A percentile compares a stretch with the other conserved stretches of the same genome.
Conservation (phyloP, 2,329 filamentous ascomycete genomes). For the Exophiala spinifera region DNA sequence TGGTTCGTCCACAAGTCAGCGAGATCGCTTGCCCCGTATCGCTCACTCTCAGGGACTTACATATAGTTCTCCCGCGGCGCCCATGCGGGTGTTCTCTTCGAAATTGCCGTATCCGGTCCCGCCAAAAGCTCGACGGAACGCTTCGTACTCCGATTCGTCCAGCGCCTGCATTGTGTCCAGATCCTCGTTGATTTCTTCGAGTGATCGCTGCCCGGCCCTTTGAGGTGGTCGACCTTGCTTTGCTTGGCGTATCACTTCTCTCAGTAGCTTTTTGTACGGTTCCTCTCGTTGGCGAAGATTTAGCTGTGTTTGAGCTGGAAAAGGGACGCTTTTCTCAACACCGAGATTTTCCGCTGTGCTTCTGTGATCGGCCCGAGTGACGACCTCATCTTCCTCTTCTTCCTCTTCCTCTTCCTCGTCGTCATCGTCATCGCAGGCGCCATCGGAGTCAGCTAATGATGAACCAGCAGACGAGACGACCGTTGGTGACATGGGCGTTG, state of each 20-base stretch:
- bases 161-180: slow-evolving; percentile 2
- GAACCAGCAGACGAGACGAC: not conserved
- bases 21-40: no score
- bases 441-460: no score
- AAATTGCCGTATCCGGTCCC: slow-evolving; percentile 2
- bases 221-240: not conserved
- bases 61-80: slow-evolving; percentile 22
- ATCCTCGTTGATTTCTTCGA: slow-evolving; percentile 17
- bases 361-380: slow-evolving; percentile 1
- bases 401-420: not conserved
- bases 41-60: slow-evolving; percentile 5
- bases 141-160: slow-evolving; percentile 1
- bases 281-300: not conserved
- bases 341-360: not conserved
- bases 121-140: slow-evolving; percentile 4
- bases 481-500: not conserved
- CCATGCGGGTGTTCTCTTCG: slow-evolving; percentile 13
- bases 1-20: not conserved
- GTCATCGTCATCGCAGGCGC: not conserved
- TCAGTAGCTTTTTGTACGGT: slow-evolving; percentile 11
- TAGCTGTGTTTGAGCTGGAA: not conserved
- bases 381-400: no score
- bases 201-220: not conserved
- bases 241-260: slow-evolving; percentile 12
- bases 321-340: slow-evolving; percentile 1